These are phyloP conservation scores for Talaromyces piceae DNA, from an alignment of 2,329 filamentous ascomycete species.

Conservation along the genomic window DNA sequence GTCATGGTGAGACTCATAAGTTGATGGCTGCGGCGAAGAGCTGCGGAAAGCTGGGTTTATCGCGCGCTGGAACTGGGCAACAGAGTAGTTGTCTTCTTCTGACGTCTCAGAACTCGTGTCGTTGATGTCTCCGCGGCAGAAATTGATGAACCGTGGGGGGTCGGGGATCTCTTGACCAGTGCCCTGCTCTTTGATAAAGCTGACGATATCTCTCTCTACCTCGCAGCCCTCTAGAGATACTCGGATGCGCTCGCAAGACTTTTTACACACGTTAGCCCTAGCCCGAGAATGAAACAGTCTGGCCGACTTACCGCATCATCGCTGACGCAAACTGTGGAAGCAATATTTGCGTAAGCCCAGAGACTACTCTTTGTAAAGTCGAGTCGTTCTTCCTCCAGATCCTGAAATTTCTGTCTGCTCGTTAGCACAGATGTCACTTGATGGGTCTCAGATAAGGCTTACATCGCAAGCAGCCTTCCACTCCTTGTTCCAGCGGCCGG, in stretches of 20 bases:
- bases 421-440: slow-evolving; percentile 15
- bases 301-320: slow-evolving; percentile 63
- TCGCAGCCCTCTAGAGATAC: slow-evolving; percentile 91
- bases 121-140: slow-evolving; percentile 67
- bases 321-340: slow-evolving; percentile 94
- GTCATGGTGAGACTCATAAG: slow-evolving; percentile 86
- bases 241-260: slow-evolving; percentile 90
- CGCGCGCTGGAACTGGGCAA: slow-evolving; percentile 89
- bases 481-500: slow-evolving; percentile 90
- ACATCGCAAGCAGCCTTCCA: slow-evolving; percentile 92
- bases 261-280: slow-evolving; percentile 12
- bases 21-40: slow-evolving; percentile 93
- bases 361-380: slow-evolving; percentile 97
- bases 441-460: slow-evolving; percentile 17
- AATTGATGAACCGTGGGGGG: slow-evolving; percentile 97
- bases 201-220: slow-evolving; percentile 86
- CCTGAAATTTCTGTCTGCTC: slow-evolving; percentile 75
- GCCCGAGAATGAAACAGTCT: neutral
- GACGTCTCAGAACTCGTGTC: slow-evolving; percentile 77
- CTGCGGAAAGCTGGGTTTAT: slow-evolving; percentile 94
- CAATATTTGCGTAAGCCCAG: slow-evolving; percentile 96
- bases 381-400: slow-evolving; percentile 91
- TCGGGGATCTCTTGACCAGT: slow-evolving; percentile 98
- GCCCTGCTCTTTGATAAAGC: slow-evolving; percentile 80
- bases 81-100: slow-evolving; percentile 86